These are phyloP conservation scores for Neltuma alba DNA, from an alignment of 306 rosid species.

Conservation along the genomic window DNA sequence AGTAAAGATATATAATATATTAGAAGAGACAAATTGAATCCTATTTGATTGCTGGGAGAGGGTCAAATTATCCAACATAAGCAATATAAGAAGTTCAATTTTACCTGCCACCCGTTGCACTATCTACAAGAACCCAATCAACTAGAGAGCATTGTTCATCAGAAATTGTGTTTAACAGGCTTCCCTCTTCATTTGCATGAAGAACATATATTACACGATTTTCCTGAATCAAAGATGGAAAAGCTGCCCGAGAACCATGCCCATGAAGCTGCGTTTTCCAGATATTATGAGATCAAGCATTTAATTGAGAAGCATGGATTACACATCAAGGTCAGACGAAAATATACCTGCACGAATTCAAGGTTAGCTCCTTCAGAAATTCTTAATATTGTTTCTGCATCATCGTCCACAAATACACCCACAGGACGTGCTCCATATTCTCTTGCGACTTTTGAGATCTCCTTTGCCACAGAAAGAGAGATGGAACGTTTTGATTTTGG, in stretches of 20 bases:
- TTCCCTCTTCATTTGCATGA: slow-evolving; percentile 77
- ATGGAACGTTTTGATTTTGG: slow-evolving; percentile 91
- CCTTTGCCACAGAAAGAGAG: slow-evolving; percentile 81
- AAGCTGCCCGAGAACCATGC: slow-evolving; percentile 68
- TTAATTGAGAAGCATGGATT: slow-evolving; percentile 16
- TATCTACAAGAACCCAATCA: slow-evolving; percentile 88
- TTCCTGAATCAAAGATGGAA: slow-evolving; percentile 55
- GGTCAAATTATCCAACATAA: slow-evolving; percentile 8
- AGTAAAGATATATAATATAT: neutral
- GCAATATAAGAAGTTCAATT: slow-evolving; percentile 17
- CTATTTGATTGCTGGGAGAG: neutral
- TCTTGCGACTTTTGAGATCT: slow-evolving; percentile 85
- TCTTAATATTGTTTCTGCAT: slow-evolving; percentile 67
- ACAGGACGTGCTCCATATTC: slow-evolving; percentile 83
- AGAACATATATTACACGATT: slow-evolving; percentile 81
- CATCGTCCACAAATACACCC: slow-evolving; percentile 94
- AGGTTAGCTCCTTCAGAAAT: slow-evolving; percentile 70
- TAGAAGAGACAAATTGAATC: neutral
- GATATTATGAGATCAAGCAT: slow-evolving; percentile 25
- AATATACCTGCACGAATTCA: slow-evolving; percentile 79
- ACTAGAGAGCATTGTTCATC: slow-evolving; percentile 66
- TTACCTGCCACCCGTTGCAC: slow-evolving; percentile 90
- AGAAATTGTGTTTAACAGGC: slow-evolving; percentile 63
- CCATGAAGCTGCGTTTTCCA: slow-evolving; percentile 87
- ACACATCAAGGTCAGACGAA: neutral